Base-by-base conservation (phyloP, 169 alveolate genomes). In the Plasmodium fragile region DNA sequence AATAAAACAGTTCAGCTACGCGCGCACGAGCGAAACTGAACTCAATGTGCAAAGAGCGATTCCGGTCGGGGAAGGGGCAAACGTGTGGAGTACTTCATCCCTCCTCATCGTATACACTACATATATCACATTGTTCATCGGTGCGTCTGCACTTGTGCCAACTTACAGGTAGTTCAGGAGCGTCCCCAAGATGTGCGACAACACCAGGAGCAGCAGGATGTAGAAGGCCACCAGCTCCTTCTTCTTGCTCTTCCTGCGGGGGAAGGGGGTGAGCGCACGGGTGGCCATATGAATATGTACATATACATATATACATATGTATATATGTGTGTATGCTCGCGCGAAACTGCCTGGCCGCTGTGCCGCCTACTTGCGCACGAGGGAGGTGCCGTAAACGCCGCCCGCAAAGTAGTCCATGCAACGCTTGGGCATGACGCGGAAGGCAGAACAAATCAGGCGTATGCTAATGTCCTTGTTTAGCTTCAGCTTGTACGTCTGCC, bases 391-490 rank as follows among this genome's bases (percentile, higher is more conserved):
- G 22, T 18, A 39, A n/a, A 18, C 7, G 5, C 75, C 82, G 2
- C 72, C 83, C 28, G 39, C 32, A 11, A 87, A 28, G 49, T 87
- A 87, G 11, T 87, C 75, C 13, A 25, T 32, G 28, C 93, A 87
- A n/a, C 70, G 30, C 13, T 70, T 28, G 5, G 93, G 93, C 89
- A 87, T 87, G 32, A 13, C 70, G 41, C 81, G 79, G 81, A 87
- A 87, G 71, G 93, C 93, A 4, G 93, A 78, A 28, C 93, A 87
- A 7, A 87, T 87, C 22, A 87, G 36, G 11, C 72, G 59, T 8
- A 72, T 78, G 28, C 90, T 78, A n/a, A 87, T 75, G 59, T 78
- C 89, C 52, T 87, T 87, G 71, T 78, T 87, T 34, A 87, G 81
- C 70, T 87, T 87, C n/a, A 87, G 79, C 81, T 87, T 87, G 70